Evolutionary conservation across 2,329 filamentous ascomycete species (phyloP), one percentile per base, ranked within the genome.

Genomic region (Aureobasidium sp.): DNA sequence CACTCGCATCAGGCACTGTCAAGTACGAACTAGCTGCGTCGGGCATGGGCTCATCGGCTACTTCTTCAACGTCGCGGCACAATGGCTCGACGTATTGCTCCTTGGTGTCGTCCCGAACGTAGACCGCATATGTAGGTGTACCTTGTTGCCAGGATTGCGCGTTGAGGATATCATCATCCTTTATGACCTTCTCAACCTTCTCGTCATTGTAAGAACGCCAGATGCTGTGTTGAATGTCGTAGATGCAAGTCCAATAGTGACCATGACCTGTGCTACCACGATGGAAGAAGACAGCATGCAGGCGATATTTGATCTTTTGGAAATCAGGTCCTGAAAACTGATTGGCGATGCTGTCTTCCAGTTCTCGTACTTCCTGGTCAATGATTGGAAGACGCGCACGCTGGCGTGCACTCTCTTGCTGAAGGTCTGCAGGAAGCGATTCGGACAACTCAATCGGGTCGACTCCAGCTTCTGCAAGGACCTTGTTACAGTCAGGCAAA

Each of bases 191-290:
- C 3, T 88, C 90, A 29, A 99, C 94, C 20, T 86, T 86, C 63
- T 91, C 91, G 74, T 99, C 96, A 75, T 99, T 99, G 84, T 98
- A 99, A 74, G 93, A 94, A 66, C 94, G 91, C 95, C 96, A 99
- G 25, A 95, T 83, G 42, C 90, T 81, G 54, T 89, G 87, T 69
- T 91, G 87, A 77, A 97, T 97, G 80, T 98, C 96, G 74, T 90
- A 93, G 69, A 99, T 97, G 87, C 95, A 98, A 51, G 98, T 94
- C 91, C 94, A 98, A 80, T 98, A 99, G 78, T 99, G 96, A 0
- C 96, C 96, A 36, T 86, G 86, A 18, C 74, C 73, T 2, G 77
- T 73, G 11, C 85, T 84, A 38, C 93, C 93, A 25, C 92, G 90
- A 76, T 99, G 96, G 72, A 97, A 95, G 74, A 99, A 97, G 38